These are phyloP conservation scores for Albatrellus ellisii DNA, from an alignment of 768 basidiomycete species.

Conservation along the genomic window DNA sequence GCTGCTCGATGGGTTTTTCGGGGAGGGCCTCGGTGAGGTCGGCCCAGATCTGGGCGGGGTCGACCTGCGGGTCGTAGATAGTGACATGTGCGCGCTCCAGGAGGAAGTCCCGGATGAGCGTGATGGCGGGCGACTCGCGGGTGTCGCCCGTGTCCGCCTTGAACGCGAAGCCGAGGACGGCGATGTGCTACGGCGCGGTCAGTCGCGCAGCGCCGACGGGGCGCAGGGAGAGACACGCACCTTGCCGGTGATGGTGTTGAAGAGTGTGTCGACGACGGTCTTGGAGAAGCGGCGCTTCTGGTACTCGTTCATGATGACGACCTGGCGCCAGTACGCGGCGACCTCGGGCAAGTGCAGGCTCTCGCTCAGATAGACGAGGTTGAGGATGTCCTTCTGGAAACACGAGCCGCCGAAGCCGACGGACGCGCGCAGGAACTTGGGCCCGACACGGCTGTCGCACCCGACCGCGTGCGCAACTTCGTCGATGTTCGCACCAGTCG, in stretches of 20 bases:
- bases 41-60: slow-evolving; percentile 74
- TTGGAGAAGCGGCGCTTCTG: slow-evolving; percentile 95
- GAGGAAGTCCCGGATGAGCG: slow-evolving; percentile 88
- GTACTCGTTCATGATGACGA: slow-evolving; percentile 97
- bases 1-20: slow-evolving; percentile 41
- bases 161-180: slow-evolving; percentile 97
- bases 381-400: slow-evolving; percentile 99
- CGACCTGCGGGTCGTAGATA: slow-evolving; percentile 89
- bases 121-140: slow-evolving; percentile 92
- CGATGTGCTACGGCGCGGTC: slow-evolving; percentile 49
- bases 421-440: slow-evolving; percentile 90
- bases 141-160: slow-evolving; percentile 99
- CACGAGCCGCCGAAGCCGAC: slow-evolving; percentile 98
- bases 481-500: slow-evolving; percentile 96
- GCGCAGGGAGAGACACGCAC: slow-evolving; percentile 24
- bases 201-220: neutral
- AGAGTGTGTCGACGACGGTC: slow-evolving; percentile 91
- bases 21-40: slow-evolving; percentile 66
- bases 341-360: slow-evolving; percentile 93
- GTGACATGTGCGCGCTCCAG: slow-evolving; percentile 77
- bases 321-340: slow-evolving; percentile 94
- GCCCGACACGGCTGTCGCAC: slow-evolving; percentile 82
- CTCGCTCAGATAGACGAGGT: slow-evolving; percentile 95
- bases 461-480: slow-evolving; percentile 95
- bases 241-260: slow-evolving; percentile 97